Evolutionary conservation across 1,139 yeast genomes (phyloP), one percentile per base, ranked within the genome.

Genomic region (Arxiozyma heterogenica): DNA sequence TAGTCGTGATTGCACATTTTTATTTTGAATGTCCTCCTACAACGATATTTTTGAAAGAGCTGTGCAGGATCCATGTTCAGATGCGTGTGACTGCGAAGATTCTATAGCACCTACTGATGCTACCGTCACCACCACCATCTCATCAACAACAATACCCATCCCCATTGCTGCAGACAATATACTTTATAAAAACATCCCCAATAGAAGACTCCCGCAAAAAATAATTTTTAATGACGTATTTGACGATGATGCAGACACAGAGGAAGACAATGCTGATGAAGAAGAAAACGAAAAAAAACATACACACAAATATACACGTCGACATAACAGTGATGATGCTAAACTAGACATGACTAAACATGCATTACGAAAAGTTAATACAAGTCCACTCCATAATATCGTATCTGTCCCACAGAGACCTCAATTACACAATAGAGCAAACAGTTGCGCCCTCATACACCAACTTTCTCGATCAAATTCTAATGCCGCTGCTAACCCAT

Each of bases 21-120:
- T 34, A 3, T 12, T 34, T 12, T 34, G 39, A 15, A 51, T 51
- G 51, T 18, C 38, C 3, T 27, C 54, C 15, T 43, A 48, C 15
- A 50, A 50, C 46, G 47, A 44, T 44, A 62, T 63, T 34, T 64
- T 64, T 46, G 67, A 64, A 54, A 55, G 67, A 50, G 61, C 59
- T 17, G 67, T 64, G 18, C 66, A 64, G 57, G 66, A 64, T 51
- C 65, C 64, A 18, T 61, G 60, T 46, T 59, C 58, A 34, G 59
- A 58, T 23, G 63, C 58, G 38, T 57, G 61, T 47, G 63, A 61
- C 39, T 48, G 49, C 34, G 61, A 57, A 41, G 61, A 61, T 25
- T 60, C 47, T 44, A 27, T 34, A 34, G 6, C n/a, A 12, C 6
- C 39, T 12, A 15, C 39, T 8, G 11, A 8, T 30, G 11, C 38